A percentile compares a stretch with the other conserved stretches of the same genome.
Conservation (phyloP, 805 yeast genomes). For the Cyberlindnera sargentensis region DNA sequence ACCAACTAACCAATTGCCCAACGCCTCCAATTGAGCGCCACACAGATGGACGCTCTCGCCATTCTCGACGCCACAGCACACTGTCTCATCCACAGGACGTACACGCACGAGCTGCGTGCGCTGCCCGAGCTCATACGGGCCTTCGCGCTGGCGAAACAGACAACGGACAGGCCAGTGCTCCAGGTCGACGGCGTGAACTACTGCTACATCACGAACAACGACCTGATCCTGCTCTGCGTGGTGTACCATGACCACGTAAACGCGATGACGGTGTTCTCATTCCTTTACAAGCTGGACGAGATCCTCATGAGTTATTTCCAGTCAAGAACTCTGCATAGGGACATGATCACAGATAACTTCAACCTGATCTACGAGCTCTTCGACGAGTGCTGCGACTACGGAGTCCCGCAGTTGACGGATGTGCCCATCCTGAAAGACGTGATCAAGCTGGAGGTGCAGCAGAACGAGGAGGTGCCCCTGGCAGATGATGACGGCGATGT, state of each 20-base stretch:
- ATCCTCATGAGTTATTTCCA: constrained; percentile 41
- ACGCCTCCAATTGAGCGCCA: background rate
- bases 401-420: constrained; percentile 81
- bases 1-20: too few relatives aligned
- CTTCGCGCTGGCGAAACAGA: background rate
- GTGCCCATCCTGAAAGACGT: constrained; percentile 71
- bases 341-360: constrained; percentile 62
- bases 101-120: constrained; percentile 60
- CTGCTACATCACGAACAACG: constrained; percentile 45
- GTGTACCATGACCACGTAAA: constrained; percentile 31
- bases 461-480: constrained; percentile 7
- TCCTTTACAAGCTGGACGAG: constrained; percentile 41
- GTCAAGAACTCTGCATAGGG: constrained; percentile 38
- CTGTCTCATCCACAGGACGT: constrained; percentile 61
- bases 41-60: constrained; percentile 38
- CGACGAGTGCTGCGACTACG: constrained; percentile 87
- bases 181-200: constrained; percentile 43
- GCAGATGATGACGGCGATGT: constrained; percentile 12
- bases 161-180: constrained; percentile 30
- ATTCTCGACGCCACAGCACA: constrained; percentile 64
- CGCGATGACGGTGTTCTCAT: constrained; percentile 50
- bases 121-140: constrained; percentile 41
- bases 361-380: constrained; percentile 72
- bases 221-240: constrained; percentile 26
- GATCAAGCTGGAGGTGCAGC: constrained; percentile 46